Percentiles rank a stretch among this genome's conserved stretches.
Conservation (phyloP, 2,329 filamentous ascomycete species). For the Nectriaceae sp. region DNA sequence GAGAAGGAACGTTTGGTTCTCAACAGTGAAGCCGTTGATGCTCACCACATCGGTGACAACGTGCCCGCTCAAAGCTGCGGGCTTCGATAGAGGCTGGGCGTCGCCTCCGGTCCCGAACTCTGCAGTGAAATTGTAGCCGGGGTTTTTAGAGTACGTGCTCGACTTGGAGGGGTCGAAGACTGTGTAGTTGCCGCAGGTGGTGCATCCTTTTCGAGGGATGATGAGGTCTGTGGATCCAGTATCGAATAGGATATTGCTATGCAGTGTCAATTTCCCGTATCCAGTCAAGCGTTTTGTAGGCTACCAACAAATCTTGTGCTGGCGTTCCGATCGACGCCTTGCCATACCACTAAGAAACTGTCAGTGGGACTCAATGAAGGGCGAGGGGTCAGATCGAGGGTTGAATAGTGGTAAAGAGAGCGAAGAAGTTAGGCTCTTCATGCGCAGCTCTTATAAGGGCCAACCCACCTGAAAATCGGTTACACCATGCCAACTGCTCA, state of each 20-base stretch:
- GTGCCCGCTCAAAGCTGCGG: slow-evolving; percentile 25
- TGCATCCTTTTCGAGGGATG: slow-evolving; percentile 31
- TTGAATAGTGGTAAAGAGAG: too few species aligned
- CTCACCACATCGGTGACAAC: slow-evolving; percentile 31
- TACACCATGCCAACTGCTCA: slow-evolving; percentile 16
- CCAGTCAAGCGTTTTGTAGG: not conserved
- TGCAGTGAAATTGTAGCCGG: slow-evolving; percentile 14
- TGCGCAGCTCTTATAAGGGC: too few species aligned
- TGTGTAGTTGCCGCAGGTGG: slow-evolving; percentile 23
- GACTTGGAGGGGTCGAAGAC: slow-evolving; percentile 32
- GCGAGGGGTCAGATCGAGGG: too few species aligned
- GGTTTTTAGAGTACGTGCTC: slow-evolving; percentile 27
- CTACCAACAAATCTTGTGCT: slow-evolving; percentile 31
- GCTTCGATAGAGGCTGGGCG: slow-evolving; percentile 25
- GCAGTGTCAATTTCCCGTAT: not conserved
- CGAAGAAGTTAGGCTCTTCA: too few species aligned
- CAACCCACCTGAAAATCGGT: slow-evolving; percentile 16
- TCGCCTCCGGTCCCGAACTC: slow-evolving; percentile 31
- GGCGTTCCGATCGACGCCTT: slow-evolving; percentile 21
- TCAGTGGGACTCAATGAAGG: not conserved
- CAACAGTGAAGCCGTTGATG: slow-evolving; percentile 22
- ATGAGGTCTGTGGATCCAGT: slow-evolving; percentile 32
- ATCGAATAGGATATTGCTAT: slow-evolving; percentile 35
- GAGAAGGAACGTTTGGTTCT: slow-evolving; percentile 32
- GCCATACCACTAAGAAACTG: slow-evolving; percentile 14